These are phyloP conservation scores for Botrytis galanthina DNA, from an alignment of 2,329 filamentous ascomycete genomes.

Conservation along the genomic window DNA sequence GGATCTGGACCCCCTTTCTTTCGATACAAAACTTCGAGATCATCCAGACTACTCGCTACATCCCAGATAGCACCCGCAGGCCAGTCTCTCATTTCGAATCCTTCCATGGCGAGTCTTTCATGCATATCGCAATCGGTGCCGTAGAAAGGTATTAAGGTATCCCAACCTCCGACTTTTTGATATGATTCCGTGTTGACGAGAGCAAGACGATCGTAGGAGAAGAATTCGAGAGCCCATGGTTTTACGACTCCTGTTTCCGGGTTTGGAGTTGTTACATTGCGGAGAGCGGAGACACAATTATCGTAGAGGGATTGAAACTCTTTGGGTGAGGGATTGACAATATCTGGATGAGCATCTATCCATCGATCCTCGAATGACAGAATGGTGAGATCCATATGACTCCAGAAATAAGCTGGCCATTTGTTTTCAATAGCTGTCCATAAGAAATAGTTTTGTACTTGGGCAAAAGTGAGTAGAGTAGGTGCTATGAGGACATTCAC, in stretches of 20 bases:
- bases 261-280: slow-evolving; percentile 19
- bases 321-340: background rate
- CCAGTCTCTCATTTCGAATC: slow-evolving; percentile 43
- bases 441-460: slow-evolving; percentile 55
- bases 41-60: slow-evolving; percentile 41
- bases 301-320: slow-evolving; percentile 24
- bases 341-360: slow-evolving; percentile 5
- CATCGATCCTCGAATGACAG: slow-evolving; percentile 44
- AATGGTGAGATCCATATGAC: slow-evolving; percentile 54
- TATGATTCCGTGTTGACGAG: slow-evolving; percentile 46
- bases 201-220: slow-evolving; percentile 55
- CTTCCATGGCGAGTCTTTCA: slow-evolving; percentile 45
- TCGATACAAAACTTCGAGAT: slow-evolving; percentile 19
- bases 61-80: slow-evolving; percentile 47
- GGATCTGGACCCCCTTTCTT: slow-evolving; percentile 8
- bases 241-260: slow-evolving; percentile 7
- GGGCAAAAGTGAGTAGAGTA: slow-evolving; percentile 52
- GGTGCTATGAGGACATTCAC: slow-evolving; percentile 52
- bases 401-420: slow-evolving; percentile 55
- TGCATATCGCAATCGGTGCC: slow-evolving; percentile 56
- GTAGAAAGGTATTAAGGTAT: slow-evolving; percentile 55
- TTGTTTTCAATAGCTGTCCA: slow-evolving; percentile 44
- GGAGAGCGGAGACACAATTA: slow-evolving; percentile 22
- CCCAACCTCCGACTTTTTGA: slow-evolving; percentile 49
- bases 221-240: slow-evolving; percentile 51